Conservation (phyloP, 352 stramenopile species). For the Pseudoperonospora humuli region DNA sequence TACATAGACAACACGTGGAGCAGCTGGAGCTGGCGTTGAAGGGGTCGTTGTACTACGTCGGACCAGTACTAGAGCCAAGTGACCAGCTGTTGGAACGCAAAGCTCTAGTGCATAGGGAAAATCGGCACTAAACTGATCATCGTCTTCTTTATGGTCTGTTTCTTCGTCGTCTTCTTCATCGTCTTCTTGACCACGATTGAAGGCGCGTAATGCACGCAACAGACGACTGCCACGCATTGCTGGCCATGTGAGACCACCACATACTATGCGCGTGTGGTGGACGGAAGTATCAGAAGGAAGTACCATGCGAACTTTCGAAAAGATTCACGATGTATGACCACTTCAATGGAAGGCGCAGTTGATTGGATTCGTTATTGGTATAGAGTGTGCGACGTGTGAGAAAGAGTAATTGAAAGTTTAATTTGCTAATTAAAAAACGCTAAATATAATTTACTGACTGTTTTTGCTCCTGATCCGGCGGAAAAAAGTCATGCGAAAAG, state of each 20-base stretch:
- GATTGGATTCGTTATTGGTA: too few relatives aligned
- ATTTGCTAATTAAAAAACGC: too few relatives aligned
- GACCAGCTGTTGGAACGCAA: constrained; percentile 43
- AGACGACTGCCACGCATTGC: constrained; percentile 37
- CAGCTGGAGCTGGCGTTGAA: constrained; percentile 3
- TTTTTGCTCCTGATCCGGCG: too few relatives aligned
- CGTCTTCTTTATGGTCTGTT: too few relatives aligned
- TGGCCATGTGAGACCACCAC: constrained; percentile 39
- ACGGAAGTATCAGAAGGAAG: neutral
- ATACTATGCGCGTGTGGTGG: constrained; percentile 11
- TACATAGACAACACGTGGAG: constrained; percentile 53
- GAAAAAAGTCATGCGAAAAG: too few relatives aligned
- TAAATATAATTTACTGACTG: too few relatives aligned
- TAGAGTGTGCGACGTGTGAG: too few relatives aligned
- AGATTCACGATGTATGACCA: neutral
- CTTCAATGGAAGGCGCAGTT: too few relatives aligned
- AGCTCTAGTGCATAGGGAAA: constrained; percentile 46
- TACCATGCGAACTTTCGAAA: constrained; percentile 1
- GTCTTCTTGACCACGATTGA: neutral
- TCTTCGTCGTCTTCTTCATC: neutral
- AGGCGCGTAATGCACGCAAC: constrained; percentile 13
- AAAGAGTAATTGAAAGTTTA: too few relatives aligned
- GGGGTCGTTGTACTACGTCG: constrained; percentile 11
- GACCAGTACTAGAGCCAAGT: constrained; percentile 55
- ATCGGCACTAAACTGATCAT: constrained; percentile 1